Base-by-base conservation (phyloP, 2,329 filamentous ascomycete genomes). In the Fusarium torulosum region DNA sequence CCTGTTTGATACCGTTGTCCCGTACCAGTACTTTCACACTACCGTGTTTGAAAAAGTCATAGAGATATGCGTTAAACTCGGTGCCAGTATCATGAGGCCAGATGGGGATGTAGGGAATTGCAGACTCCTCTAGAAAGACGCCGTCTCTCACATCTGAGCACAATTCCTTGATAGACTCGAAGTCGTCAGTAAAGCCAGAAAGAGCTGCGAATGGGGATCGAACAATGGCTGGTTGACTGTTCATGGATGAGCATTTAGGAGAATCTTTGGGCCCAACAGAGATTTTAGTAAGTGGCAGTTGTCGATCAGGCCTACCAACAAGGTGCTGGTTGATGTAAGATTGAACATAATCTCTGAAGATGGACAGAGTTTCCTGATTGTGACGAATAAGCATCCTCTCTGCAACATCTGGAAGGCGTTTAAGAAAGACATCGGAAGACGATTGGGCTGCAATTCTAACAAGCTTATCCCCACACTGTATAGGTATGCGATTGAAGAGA, bases 41-140 rank as follows among this genome's bases (percentile, higher is more conserved):
- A 5, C 91, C 91, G 70, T 94, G 89, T 76, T 88, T 91, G 82
- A 87, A 94, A 77, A 94, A 95, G 75, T 94, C 90, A 61, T 90
- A 88, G 1, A 94, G 78, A 72, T 91, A 91, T 0, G 88, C 88
- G 67, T 92, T 92, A 61, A 88, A 85, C 14, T 77, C 74, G 10
- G 61, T 77, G 64, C 57, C 50, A 4, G 83, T 81, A 53, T 90
- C 86, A 25, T 88, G 79, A 0, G 87, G 86, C 68, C 85, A 85
- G 13, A 92, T 78, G 7, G 84, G 83, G 6, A 94, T 82, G 73
- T 91, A 86, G 0, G 92, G 92, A 23, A 95, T 87, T 2, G 90
- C 88, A 0, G 89, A 85, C 72, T 92, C 86, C 71, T 95, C 92
- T 0, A 95, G 84, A 79, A 93, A 94, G 1, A 95, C 86, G 1